A percentile compares a stretch with the other conserved stretches of the same genome.
Evolutionary conservation across 768 basidiomycete species (phyloP).

Genomic region (Leccinum rimulosum): DNA sequence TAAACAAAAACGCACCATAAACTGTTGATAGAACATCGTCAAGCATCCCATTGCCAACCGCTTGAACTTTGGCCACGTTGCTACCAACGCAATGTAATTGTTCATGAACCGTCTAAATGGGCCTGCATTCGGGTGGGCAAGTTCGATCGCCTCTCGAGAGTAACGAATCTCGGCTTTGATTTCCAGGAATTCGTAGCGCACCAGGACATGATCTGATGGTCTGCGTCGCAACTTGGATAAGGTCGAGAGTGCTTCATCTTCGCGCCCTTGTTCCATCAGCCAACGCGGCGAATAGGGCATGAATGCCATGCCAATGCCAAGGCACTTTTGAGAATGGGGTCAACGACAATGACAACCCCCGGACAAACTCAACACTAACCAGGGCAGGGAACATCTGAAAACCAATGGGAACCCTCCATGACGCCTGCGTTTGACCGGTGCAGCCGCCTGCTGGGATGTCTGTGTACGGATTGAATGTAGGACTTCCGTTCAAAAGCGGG

Average conservation of each 20-base stretch:
- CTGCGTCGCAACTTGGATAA: conserved; percentile 36
- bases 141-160: conserved; percentile 20
- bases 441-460: conserved; percentile 33
- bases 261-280: conserved; percentile 38
- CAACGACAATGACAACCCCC: not conserved
- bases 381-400: conserved; percentile 40
- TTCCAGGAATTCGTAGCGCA: conserved; percentile 39
- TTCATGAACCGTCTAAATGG: conserved; percentile 16
- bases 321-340: conserved; percentile 17
- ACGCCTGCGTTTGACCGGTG: conserved; percentile 30
- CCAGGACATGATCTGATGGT: conserved; percentile 28
- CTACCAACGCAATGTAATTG: conserved; percentile 25
- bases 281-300: conserved; percentile 45
- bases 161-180: conserved; percentile 38
- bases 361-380: conserved; percentile 23
- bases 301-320: conserved; percentile 32
- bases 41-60: conserved; percentile 29
- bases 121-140: conserved; percentile 23
- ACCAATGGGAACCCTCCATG: conserved; percentile 36
- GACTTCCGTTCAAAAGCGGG: conserved; percentile 30
- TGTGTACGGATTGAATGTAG: conserved; percentile 27
- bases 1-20: conserved; percentile 23
- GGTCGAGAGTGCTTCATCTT: conserved; percentile 34
- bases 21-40: conserved; percentile 34
- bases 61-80: conserved; percentile 33